These are phyloP conservation scores for Balansia obtecta DNA, from an alignment of 2,329 filamentous ascomycete species.

Conservation along the genomic window DNA sequence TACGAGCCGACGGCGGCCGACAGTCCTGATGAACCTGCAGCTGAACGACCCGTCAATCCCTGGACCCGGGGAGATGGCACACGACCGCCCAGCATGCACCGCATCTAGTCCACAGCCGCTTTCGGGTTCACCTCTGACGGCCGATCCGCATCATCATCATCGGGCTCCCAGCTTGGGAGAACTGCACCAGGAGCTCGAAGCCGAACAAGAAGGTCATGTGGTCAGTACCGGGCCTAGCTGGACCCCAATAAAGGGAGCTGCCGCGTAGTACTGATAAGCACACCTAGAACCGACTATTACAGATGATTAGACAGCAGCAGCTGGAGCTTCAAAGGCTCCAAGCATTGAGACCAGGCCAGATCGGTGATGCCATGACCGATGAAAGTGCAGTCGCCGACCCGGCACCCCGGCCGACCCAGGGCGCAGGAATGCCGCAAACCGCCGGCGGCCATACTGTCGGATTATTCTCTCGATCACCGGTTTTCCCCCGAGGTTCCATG, in stretches of 20 bases:
- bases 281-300: conserved; percentile 56
- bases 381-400: conserved; percentile 32
- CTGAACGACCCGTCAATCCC: conserved; percentile 59
- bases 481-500: conserved; percentile 41
- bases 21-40: conserved; percentile 60
- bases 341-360: conserved; percentile 26
- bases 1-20: conserved; percentile 49
- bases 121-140: conserved; percentile 32
- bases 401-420: conserved; percentile 31
- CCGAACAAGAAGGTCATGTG: conserved; percentile 68
- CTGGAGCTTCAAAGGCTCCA: conserved; percentile 53
- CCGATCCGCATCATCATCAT: conserved; percentile 52
- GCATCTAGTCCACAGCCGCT: conserved; percentile 32
- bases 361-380: conserved; percentile 30
- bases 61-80: conserved; percentile 55
- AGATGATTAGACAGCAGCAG: conserved; percentile 67
- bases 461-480: conserved; percentile 39
- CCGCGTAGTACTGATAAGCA: background rate
- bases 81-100: conserved; percentile 23
- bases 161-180: conserved; percentile 62
- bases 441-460: conserved; percentile 15
- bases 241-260: conserved; percentile 6
- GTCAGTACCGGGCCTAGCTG: conserved; percentile 28
- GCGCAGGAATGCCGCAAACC: conserved; percentile 23
- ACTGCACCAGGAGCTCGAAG: conserved; percentile 67